These are phyloP conservation scores for Phytophthora quininea DNA, from an alignment of 352 stramenopile species.

Conservation along the genomic window DNA sequence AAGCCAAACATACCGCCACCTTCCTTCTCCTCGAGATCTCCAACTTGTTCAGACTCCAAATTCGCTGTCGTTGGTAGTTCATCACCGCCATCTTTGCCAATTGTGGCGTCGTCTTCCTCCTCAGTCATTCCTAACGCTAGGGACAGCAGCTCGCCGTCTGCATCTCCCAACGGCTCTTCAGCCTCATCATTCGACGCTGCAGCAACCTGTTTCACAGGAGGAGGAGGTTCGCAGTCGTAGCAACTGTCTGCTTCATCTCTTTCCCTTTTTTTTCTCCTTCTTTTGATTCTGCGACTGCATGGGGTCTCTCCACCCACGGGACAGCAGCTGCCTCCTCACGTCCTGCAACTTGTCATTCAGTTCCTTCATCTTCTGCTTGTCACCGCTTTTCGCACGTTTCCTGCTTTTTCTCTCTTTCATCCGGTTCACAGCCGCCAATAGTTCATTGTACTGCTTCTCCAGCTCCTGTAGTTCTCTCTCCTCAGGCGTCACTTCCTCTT, in stretches of 20 bases:
- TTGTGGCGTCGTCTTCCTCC: conserved; percentile 7
- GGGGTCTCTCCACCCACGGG: conserved; percentile 53
- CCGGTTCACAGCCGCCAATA: conserved; percentile 43
- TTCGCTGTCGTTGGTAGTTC: no score
- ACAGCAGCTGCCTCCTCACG: conserved; percentile 45
- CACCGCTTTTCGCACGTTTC: conserved; percentile 62
- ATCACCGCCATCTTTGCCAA: conserved; percentile 2
- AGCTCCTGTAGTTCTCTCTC: conserved; percentile 51
- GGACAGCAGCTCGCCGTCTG: conserved; percentile 30
- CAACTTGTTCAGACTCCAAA: background rate
- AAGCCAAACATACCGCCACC: conserved; percentile 44
- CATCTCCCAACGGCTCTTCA: conserved; percentile 17
- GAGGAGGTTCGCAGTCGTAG: background rate
- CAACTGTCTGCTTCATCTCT: conserved; percentile 12
- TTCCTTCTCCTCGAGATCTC: conserved; percentile 20
- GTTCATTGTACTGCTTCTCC: conserved; percentile 49
- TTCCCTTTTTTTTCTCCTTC: conserved; percentile 35
- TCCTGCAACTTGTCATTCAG: conserved; percentile 47
- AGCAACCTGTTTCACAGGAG: background rate
- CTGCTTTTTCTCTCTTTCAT: conserved; percentile 64
- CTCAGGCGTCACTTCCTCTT: conserved; percentile 43
- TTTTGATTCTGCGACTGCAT: conserved; percentile 36
- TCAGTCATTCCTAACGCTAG: conserved; percentile 26
- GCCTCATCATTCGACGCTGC: background rate
- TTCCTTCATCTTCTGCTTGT: conserved; percentile 39